phyloP scores from a whole-genome alignment of 768 basidiomycete species.

The Termitomyces sp. region DNA sequence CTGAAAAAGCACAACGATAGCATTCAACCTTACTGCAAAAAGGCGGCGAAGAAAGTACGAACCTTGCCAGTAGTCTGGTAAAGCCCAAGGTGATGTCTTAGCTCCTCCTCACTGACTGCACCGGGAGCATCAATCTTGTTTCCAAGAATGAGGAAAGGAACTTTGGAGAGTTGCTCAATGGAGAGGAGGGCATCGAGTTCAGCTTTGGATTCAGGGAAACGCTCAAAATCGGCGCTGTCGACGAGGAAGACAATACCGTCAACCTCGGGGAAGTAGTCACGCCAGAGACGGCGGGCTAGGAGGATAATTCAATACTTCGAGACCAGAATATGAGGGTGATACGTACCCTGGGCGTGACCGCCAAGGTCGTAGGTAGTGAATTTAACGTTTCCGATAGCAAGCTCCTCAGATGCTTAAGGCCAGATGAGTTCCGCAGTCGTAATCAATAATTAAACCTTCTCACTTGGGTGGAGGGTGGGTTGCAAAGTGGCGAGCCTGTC shows the following conservation, averaged over 20 bases:
- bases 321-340: background rate
- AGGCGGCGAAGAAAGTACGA: slow-evolving; percentile 12
- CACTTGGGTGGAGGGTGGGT: slow-evolving; percentile 97
- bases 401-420: slow-evolving; percentile 87
- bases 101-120: slow-evolving; percentile 95
- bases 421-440: slow-evolving; percentile 6
- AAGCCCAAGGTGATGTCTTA: slow-evolving; percentile 90
- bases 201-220: slow-evolving; percentile 94
- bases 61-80: slow-evolving; percentile 99
- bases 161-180: slow-evolving; percentile 92
- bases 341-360: slow-evolving; percentile 90
- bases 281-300: slow-evolving; percentile 93
- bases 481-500: slow-evolving; percentile 96
- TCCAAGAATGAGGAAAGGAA: slow-evolving; percentile 96
- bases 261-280: slow-evolving; percentile 99
- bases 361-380: slow-evolving; percentile 99
- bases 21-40: slow-evolving; percentile 5
- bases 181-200: slow-evolving; percentile 95
- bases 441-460: slow-evolving; percentile 22
- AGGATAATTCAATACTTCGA: background rate
- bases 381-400: slow-evolving; percentile 98
- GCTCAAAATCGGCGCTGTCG: slow-evolving; percentile 95
- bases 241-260: slow-evolving; percentile 99
- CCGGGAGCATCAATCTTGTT: slow-evolving; percentile 99
- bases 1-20: slow-evolving; percentile 36